phyloP scores from a whole-genome alignment of 371 early-diverging fungal genomes.

The Haplosporangium sp. region DNA sequence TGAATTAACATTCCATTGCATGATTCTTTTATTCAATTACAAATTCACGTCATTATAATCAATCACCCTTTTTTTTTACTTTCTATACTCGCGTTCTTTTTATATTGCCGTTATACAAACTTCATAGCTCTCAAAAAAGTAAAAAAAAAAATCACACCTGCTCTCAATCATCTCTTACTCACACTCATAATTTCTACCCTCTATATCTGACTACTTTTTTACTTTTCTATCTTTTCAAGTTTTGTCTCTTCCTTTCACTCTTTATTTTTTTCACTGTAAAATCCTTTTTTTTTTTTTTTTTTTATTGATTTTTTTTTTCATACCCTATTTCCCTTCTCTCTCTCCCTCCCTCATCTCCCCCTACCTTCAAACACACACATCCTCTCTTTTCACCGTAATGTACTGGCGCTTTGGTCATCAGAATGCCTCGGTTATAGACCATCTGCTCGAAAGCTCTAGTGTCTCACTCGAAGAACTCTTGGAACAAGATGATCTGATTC shows the following conservation, averaged over 20 bases:
- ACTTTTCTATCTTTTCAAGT: no score
- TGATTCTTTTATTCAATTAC: background rate
- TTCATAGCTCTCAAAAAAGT: no score
- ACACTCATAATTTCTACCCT: no score
- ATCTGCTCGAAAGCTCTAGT: slow-evolving; percentile 81
- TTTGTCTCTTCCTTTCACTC: no score
- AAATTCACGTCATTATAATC: background rate
- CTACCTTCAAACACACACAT: no score
- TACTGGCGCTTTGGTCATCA: slow-evolving; percentile 88
- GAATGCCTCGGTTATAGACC: slow-evolving; percentile 78
- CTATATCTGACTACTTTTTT: no score
- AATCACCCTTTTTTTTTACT: slow-evolving; percentile 1
- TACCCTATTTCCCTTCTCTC: slow-evolving; percentile 1
- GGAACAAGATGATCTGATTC: slow-evolving; percentile 86
- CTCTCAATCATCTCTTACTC: no score
- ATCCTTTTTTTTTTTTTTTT: background rate
- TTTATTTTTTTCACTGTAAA: no score
- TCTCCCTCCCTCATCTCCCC: background rate
- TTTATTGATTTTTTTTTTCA: background rate
- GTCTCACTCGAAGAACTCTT: slow-evolving; percentile 82
- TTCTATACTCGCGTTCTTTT: background rate
- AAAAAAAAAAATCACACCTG: no score
- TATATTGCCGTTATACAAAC: no score
- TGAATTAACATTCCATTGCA: no score
- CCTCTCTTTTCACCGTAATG: slow-evolving; percentile 55